These are phyloP conservation scores for Perilla frutescens DNA, from an alignment of 257 asterid species.

Conservation along the genomic window DNA sequence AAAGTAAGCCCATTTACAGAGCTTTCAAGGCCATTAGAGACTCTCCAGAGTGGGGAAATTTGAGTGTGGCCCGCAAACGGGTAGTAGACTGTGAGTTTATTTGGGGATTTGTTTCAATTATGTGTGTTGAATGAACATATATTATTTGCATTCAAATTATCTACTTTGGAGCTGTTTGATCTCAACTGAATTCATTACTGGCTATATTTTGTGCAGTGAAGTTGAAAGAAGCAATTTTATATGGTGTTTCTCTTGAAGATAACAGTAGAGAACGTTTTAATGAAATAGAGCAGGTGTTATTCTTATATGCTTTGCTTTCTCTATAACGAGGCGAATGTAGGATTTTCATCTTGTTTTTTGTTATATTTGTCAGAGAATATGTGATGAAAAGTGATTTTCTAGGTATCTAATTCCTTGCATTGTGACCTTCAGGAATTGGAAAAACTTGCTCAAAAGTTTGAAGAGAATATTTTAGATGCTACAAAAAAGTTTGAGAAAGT, in stretches of 20 bases:
- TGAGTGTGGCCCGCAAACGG: slow-evolving; percentile 72
- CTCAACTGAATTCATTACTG: not conserved
- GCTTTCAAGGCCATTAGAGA: slow-evolving; percentile 69
- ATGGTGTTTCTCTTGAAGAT: slow-evolving; percentile 76
- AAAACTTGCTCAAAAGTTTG: slow-evolving; percentile 67
- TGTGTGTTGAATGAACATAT: not conserved
- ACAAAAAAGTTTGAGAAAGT: slow-evolving; percentile 70
- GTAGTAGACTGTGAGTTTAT: slow-evolving; percentile 65
- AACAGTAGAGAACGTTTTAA: slow-evolving; percentile 62
- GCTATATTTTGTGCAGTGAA: slow-evolving; percentile 51
- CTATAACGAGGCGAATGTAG: not conserved
- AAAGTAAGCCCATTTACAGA: slow-evolving; percentile 70
- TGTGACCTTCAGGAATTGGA: slow-evolving; percentile 61
- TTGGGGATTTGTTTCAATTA: not conserved
- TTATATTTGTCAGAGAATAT: not conserved
- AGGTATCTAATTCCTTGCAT: slow-evolving; percentile 19
- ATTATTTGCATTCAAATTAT: not conserved
- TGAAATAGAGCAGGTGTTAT: slow-evolving; percentile 71
- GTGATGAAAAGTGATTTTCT: too few species aligned
- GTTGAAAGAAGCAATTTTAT: slow-evolving; percentile 72
- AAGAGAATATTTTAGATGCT: slow-evolving; percentile 75
- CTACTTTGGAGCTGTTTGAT: not conserved
- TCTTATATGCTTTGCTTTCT: not conserved
- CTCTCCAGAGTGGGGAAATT: slow-evolving; percentile 59
- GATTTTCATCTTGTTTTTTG: not conserved